Percentiles rank a stretch among this genome's conserved stretches.
Conservation (phyloP, 257 asterid genomes). For the Eucommia ulmoides region DNA sequence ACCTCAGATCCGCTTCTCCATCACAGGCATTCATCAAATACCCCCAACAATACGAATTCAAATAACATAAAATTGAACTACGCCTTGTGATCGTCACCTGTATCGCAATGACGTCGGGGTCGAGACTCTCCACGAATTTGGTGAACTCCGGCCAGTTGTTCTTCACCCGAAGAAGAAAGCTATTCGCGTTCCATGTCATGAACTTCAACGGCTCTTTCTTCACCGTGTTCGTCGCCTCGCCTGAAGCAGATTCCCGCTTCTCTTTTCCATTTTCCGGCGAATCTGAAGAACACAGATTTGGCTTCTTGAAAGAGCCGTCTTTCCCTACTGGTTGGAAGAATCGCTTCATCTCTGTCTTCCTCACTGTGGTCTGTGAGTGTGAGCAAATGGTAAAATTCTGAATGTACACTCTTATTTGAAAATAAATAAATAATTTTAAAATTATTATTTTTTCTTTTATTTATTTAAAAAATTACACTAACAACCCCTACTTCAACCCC, state of each 20-base stretch:
- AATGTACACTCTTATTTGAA: too few species aligned
- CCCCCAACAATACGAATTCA: not conserved
- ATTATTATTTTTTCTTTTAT: too few species aligned
- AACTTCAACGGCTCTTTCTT: constrained; percentile 59
- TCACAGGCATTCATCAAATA: too few species aligned
- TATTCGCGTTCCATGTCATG: constrained; percentile 92
- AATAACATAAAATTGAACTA: too few species aligned
- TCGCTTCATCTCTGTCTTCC: constrained; percentile 45
- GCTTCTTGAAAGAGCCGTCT: constrained; percentile 69
- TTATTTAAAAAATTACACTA: too few species aligned
- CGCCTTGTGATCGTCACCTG: constrained; percentile 70
- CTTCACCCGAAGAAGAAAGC: constrained; percentile 68
- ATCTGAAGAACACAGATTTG: constrained; percentile 24
- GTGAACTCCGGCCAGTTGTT: constrained; percentile 68
- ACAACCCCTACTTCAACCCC: too few species aligned
- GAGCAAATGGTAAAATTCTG: too few species aligned
- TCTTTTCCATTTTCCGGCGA: constrained; percentile 20
- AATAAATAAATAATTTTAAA: too few species aligned
- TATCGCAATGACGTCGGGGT: constrained; percentile 85
- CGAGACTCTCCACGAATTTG: constrained; percentile 48
- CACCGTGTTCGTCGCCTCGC: constrained; percentile 10
- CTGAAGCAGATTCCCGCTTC: constrained; percentile 18
- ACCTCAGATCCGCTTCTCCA: too few species aligned
- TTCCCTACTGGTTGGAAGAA: constrained; percentile 76
- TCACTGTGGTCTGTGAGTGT: too few species aligned